Conservation (phyloP, 306 rosid genomes). For the Cajanus cajan region DNA sequence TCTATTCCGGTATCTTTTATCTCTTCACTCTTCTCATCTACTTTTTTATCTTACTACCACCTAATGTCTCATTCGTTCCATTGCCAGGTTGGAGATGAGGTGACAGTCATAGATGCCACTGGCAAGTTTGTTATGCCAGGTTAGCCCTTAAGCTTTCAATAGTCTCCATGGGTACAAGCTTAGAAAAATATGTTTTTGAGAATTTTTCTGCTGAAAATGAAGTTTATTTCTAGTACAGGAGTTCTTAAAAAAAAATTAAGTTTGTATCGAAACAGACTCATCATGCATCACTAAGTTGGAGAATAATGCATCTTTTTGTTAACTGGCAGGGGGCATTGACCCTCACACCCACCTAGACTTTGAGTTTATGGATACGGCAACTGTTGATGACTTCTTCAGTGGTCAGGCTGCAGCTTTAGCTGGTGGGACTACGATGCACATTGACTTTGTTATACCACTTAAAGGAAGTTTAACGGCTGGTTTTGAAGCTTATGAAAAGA, state of each 20-base stretch:
- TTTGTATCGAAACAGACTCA: no score
- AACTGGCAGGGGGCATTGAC: slow-evolving; percentile 86
- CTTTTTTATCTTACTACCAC: no score
- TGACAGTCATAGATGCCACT: slow-evolving; percentile 78
- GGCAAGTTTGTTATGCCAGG: slow-evolving; percentile 99
- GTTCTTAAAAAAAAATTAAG: no score
- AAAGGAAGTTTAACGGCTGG: slow-evolving; percentile 74
- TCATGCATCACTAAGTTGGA: no score
- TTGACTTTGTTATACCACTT: slow-evolving; percentile 81
- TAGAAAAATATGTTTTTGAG: no score
- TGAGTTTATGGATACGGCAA: slow-evolving; percentile 62
- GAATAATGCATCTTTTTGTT: slow-evolving; percentile 23
- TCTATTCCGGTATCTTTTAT: slow-evolving; percentile 46
- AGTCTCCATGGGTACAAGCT: no score
- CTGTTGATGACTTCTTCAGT: slow-evolving; percentile 81
- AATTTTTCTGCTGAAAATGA: no score
- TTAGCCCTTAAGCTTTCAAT: slow-evolving; percentile 32
- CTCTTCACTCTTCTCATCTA: neutral
- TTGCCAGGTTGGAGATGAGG: slow-evolving; percentile 77
- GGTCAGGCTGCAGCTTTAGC: slow-evolving; percentile 99
- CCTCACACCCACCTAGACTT: slow-evolving; percentile 89
- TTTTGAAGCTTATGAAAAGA: slow-evolving; percentile 76
- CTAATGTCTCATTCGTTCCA: no score
- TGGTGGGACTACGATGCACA: slow-evolving; percentile 98
- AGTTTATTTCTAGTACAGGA: no score